Evolutionary conservation across 225 moss, liverwort and hornwort genomes (phyloP), one percentile per base, ranked within the genome.

Genomic region (Rhytidiadelphus loreus): DNA sequence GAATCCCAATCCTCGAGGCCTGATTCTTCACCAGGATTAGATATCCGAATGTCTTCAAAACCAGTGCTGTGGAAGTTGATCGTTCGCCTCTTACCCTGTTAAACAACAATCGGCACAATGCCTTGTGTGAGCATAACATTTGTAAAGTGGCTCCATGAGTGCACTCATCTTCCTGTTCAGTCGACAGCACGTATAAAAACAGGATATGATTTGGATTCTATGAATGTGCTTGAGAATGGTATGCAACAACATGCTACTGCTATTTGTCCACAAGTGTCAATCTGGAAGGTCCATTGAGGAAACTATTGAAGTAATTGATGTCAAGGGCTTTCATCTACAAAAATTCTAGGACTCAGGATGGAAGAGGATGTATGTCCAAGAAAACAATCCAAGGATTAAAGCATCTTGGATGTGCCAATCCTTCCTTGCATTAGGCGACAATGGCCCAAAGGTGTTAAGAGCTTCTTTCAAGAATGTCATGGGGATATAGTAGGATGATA

Each of bases 11-110:
- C 88, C 85, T 91, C 90, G 4, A 88, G 63, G 33, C 91, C 93
- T 13, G 89, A 93, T 83, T 86, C 80, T 86, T 76, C 90, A 75
- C 95, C 95, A 24, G 93, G 91, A 87, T 95, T 95, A 15, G 88
- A 90, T 46, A 95, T 72, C 41, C 91, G 90, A 86, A 93, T 60
- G 22, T 95, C 95, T 70, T 89, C 93, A 26, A 91, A 91, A 59
- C 95, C 93, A 68, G 22, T 33, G 83, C 81, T 89, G 75, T 83
- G 32, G 60, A 95, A 91, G 50, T 89, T 73, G 33, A 91, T 39
- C 8, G 89, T 80, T 71, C 92, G 91, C 88, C 95, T 91, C 80
- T 91, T 95, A 16, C 95, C 95, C 95, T 95, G 85, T 83, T 84
- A 25, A 65, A 46, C 46, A 85, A 77, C 64, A 92, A 61, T 28